phyloP scores from a whole-genome alignment of 2,329 filamentous ascomycete genomes.

The Grosmannia serpens region DNA sequence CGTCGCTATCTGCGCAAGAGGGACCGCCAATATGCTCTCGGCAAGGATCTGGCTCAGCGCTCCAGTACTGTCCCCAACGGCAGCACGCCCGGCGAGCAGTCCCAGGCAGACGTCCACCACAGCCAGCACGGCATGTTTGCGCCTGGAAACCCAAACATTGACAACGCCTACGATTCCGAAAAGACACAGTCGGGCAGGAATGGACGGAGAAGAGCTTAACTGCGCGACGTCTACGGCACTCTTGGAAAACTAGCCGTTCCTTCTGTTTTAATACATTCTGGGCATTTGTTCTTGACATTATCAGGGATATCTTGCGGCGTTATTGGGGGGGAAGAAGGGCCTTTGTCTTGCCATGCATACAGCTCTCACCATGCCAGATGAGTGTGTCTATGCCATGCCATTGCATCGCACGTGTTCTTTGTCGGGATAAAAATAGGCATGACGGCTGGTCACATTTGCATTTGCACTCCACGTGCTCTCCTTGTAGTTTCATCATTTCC shows the following conservation, averaged over 20 bases:
- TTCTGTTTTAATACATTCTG: background rate
- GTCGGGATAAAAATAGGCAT: background rate
- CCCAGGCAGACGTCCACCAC: constrained; percentile 20
- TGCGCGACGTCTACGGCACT: background rate
- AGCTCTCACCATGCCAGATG: background rate
- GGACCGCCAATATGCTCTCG: constrained; percentile 43
- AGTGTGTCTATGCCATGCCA: background rate
- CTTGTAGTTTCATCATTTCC: background rate
- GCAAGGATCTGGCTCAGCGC: constrained; percentile 25
- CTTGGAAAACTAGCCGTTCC: background rate
- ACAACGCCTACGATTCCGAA: constrained; percentile 21
- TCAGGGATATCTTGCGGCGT: background rate
- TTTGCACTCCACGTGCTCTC: background rate
- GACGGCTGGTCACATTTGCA: background rate
- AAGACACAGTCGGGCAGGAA: constrained; percentile 28
- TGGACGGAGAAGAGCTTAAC: background rate
- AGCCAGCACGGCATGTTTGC: constrained; percentile 26
- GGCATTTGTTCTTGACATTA: no score
- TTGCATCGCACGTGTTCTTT: background rate
- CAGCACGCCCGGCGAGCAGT: constrained; percentile 18
- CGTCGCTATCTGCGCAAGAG: constrained; percentile 61
- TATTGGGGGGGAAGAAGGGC: background rate
- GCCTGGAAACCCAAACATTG: constrained; percentile 21
- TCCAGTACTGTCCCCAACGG: constrained; percentile 18
- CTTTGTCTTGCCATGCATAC: background rate